Conservation (phyloP, 768 basidiomycete genomes). For the Butyriboletus loyo region DNA sequence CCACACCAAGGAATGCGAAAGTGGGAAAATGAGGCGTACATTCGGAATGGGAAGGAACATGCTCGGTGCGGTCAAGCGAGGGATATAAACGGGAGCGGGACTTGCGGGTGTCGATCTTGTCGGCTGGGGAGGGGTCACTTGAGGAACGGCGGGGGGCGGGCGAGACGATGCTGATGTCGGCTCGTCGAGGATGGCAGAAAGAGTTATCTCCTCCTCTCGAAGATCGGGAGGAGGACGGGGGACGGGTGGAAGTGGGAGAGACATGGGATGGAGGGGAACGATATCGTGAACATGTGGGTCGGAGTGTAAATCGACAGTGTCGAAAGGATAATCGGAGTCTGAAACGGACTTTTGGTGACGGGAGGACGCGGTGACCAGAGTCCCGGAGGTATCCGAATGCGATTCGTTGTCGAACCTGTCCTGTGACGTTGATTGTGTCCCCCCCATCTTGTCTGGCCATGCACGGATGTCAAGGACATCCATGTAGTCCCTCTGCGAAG, state of each 20-base stretch:
- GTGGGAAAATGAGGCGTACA: conserved; percentile 55
- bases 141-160: conserved; percentile 10
- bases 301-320: conserved; percentile 8
- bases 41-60: conserved; percentile 91
- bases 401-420: conserved; percentile 4
- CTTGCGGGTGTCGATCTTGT: conserved; percentile 2
- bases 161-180: conserved; percentile 47
- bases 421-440: background rate
- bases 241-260: background rate
- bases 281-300: background rate
- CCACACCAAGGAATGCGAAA: conserved; percentile 56
- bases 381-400: conserved; percentile 17
- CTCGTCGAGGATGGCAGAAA: conserved; percentile 49
- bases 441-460: background rate
- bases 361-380: conserved; percentile 13
- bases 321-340: conserved; percentile 7
- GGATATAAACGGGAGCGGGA: conserved; percentile 48
- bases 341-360: conserved; percentile 6
- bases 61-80: conserved; percentile 65
- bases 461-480: conserved; percentile 26
- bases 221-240: background rate
- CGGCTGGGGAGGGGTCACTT: conserved; percentile 42
- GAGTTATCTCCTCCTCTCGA: conserved; percentile 36
- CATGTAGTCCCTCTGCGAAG: background rate
- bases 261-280: conserved; percentile 3